Evolutionary conservation across 768 basidiomycete species (phyloP).

Genomic region (Psilocybe sp.): DNA sequence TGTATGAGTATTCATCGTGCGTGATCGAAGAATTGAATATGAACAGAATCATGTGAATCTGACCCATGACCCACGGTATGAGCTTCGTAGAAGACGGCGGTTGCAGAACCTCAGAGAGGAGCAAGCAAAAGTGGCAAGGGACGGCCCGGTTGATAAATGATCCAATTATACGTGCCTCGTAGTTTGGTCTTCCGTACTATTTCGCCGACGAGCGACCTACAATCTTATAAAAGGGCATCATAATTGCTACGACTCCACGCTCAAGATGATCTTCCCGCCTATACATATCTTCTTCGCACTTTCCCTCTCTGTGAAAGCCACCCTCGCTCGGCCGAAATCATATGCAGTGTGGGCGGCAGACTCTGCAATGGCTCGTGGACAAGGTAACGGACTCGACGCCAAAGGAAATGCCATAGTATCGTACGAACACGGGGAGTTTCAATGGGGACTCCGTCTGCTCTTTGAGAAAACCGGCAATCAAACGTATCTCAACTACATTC

Average conservation of each 20-base stretch:
- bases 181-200: too few relatives aligned
- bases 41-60: too few relatives aligned
- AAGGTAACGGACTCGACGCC: slow-evolving; percentile 39
- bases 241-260: background rate
- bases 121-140: too few relatives aligned
- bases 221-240: background rate
- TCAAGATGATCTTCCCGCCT: background rate
- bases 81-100: too few relatives aligned
- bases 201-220: too few relatives aligned
- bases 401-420: slow-evolving; percentile 31
- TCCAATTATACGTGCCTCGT: too few relatives aligned
- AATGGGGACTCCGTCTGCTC: slow-evolving; percentile 39
- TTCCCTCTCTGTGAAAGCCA: background rate
- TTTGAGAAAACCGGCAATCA: slow-evolving; percentile 38
- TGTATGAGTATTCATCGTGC: too few relatives aligned
- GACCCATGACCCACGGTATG: too few relatives aligned
- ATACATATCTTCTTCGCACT: background rate
- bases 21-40: too few relatives aligned
- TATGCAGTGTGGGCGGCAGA: slow-evolving; percentile 46
- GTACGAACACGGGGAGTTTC: slow-evolving; percentile 39
- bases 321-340: slow-evolving; percentile 29
- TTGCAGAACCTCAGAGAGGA: too few relatives aligned
- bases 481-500: slow-evolving; percentile 40
- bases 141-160: too few relatives aligned
- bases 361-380: slow-evolving; percentile 38